Conservation (phyloP, 2,329 filamentous ascomycete species). For the Gyromitra esculenta region DNA sequence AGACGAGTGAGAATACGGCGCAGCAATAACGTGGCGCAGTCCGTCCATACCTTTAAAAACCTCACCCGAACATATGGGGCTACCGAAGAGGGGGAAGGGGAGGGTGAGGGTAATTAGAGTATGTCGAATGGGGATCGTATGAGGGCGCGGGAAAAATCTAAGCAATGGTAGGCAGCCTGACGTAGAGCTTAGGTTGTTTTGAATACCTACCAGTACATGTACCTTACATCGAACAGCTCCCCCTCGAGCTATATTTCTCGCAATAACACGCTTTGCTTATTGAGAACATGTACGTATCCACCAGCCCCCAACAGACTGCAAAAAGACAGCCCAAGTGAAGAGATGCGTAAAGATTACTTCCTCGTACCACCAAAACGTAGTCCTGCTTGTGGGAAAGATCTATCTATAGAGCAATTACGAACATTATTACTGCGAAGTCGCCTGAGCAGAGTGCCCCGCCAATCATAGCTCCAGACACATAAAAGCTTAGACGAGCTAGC, state of each 20-base stretch:
- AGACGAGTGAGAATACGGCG: conserved; percentile 28
- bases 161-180: conserved; percentile 2
- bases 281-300: not conserved
- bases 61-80: not conserved
- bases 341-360: not conserved
- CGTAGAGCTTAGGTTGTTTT: not conserved
- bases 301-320: not conserved
- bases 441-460: not conserved
- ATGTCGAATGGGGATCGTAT: not conserved
- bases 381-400: not conserved
- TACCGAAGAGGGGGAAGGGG: not conserved
- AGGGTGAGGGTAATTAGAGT: not conserved
- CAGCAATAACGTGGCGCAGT: conserved; percentile 14
- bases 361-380: not conserved
- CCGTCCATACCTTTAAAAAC: not conserved
- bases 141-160: not conserved
- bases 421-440: not conserved
- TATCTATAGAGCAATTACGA: not conserved
- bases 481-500: conserved; percentile 5
- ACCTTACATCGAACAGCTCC: not conserved
- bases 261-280: not conserved
- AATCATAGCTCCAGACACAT: not conserved
- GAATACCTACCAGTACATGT: not conserved
- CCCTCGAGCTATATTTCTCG: not conserved
- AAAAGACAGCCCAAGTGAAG: not conserved